Percentiles rank a stretch among this genome's conserved stretches.
Evolutionary conservation across 2,329 filamentous ascomycete genomes (phyloP).

Genomic region (Tothia fuscella): DNA sequence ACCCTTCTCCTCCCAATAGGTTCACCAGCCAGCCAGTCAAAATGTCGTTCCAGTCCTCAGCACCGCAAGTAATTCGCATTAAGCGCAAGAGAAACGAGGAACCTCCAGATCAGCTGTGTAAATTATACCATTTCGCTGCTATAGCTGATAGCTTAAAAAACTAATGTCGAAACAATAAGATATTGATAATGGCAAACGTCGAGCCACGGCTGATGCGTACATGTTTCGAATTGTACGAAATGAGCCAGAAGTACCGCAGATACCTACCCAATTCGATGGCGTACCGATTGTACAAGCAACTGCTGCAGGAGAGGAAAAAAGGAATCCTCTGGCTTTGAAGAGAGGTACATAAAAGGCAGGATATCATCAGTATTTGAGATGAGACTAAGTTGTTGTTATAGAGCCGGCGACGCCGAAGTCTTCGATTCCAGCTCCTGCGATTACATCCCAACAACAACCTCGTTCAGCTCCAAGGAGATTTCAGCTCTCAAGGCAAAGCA

Average conservation of each 20-base stretch:
- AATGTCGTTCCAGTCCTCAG: conserved; percentile 28
- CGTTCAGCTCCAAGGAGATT: no score
- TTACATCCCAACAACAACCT: no score
- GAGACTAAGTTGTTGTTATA: no score
- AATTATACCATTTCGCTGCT: no score
- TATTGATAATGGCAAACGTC: background rate
- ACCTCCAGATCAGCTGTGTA: conserved; percentile 43
- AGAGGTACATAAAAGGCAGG: no score
- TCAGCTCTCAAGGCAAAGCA: no score
- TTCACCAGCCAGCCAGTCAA: no score
- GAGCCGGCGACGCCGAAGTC: no score
- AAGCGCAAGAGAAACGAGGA: conserved; percentile 46
- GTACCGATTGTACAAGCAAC: conserved; percentile 6
- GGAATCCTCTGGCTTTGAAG: conserved; percentile 7
- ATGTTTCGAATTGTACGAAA: conserved; percentile 4
- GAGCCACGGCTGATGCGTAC: conserved; percentile 6
- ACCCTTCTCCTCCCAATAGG: no score
- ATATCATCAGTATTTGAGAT: no score
- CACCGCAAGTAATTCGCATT: conserved; percentile 40
- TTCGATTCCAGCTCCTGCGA: no score
- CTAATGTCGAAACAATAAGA: background rate
- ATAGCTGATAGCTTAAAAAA: no score
- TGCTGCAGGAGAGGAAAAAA: conserved; percentile 7
- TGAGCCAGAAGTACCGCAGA: background rate
- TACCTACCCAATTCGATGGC: conserved; percentile 4